Evolutionary conservation across 345 rosid species (phyloP), one percentile per base, ranked within the genome.

Genomic region (Bretschneidera sinensis): DNA sequence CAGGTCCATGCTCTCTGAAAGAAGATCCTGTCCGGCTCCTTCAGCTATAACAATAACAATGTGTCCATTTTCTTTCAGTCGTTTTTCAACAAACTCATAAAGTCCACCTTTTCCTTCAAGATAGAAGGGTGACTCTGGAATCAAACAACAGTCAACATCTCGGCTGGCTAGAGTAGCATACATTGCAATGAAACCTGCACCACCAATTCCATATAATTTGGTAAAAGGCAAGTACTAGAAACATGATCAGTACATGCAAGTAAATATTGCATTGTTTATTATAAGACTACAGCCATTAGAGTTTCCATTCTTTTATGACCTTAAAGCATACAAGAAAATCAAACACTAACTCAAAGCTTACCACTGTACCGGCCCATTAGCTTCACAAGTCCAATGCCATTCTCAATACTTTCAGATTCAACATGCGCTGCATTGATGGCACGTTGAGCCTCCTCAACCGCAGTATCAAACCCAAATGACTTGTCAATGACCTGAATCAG

Each of bases 391-490:
- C 98, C 98, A 5, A 91, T 83, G 9, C 96, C 94, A 47, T 91
- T 84, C 69, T 80, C 89, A 33, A 54, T 59, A 71, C 96, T 91
- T 74, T 64, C 76, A 52, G 97, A 86, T 76, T 91, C 97, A 53
- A 91, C 94, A 68, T 88, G 97, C 11, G 97, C 97, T 39, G 97
- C 94, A 66, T 81, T 86, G 54, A 88, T 91, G 59, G 96, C 91
- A 60, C 98, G 94, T 64, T 91, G 98, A 68, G 98, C 96, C 73
- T 91, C 98, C 72, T 91, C 98, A 57, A 91, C 96, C 39, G 95
- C 89, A 77, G 92, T 81, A 74, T 91, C 95, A 69, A 91, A 91
- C 65, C 96, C 98, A 67, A 91, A 91, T 49, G 98, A 88, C 59
- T 69, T 88, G 79, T 91, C 98, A 74, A 91, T 91, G 60, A 91